phyloP scores from a whole-genome alignment of 2,329 filamentous ascomycete genomes.

The Myriosclerotinia scirpicola region DNA sequence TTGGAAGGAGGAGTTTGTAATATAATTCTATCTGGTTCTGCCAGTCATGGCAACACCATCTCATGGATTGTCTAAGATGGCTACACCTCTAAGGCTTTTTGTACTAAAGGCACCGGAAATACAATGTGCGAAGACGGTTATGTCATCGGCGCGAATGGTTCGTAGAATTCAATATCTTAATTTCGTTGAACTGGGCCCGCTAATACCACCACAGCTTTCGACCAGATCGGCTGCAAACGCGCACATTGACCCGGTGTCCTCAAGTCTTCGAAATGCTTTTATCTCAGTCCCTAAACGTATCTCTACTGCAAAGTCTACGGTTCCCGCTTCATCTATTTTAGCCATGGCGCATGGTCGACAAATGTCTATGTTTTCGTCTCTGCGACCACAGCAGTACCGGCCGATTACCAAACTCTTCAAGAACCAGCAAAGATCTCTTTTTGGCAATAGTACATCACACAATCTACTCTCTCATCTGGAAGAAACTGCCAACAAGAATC shows the following conservation, averaged over 20 bases:
- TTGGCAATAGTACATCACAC: conserved; percentile 44
- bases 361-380: conserved; percentile 32
- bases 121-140: conserved; percentile 4
- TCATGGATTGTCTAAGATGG: conserved; percentile 18
- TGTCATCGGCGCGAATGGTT: conserved; percentile 17
- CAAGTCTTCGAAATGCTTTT: conserved; percentile 1
- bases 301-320: conserved; percentile 32
- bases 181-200: neutral
- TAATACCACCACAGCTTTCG: conserved; percentile 18
- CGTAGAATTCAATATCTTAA: neutral
- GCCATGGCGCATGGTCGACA: conserved; percentile 29
- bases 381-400: conserved; percentile 26
- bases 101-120: conserved; percentile 8
- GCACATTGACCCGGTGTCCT: conserved; percentile 9
- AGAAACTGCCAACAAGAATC: conserved; percentile 89
- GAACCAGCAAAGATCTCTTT: conserved; percentile 35
- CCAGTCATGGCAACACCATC: conserved; percentile 21
- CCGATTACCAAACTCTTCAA: conserved; percentile 23
- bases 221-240: conserved; percentile 24
- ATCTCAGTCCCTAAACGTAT: conserved; percentile 13
- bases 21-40: conserved; percentile 20
- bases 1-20: conserved; percentile 21
- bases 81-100: conserved; percentile 15
- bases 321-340: conserved; percentile 25
- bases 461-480: conserved; percentile 81